phyloP scores from a whole-genome alignment of 1,284 basidiomycete species.

The Rhizoctonia solani region DNA sequence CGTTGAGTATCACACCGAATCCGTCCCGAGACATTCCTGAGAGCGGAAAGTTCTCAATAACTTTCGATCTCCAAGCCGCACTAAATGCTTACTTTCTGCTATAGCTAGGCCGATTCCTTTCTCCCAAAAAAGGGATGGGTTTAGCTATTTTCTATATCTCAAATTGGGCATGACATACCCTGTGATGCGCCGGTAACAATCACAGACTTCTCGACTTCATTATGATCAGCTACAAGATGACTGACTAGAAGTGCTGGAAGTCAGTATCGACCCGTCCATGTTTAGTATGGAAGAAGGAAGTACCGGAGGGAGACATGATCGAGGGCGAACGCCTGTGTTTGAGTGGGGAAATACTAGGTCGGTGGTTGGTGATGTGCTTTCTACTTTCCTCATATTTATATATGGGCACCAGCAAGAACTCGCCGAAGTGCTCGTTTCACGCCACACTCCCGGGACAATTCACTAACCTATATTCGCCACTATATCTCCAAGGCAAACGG shows the following conservation, averaged over 20 bases:
- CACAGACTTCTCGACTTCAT: slow-evolving; percentile 38
- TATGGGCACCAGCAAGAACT: too few relatives aligned
- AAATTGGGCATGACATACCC: not conserved
- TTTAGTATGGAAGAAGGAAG: too few relatives aligned
- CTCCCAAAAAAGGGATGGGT: not conserved
- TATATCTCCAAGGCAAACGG: too few relatives aligned
- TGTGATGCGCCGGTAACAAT: slow-evolving; percentile 48
- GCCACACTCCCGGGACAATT: too few relatives aligned
- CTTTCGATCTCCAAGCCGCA: not conserved
- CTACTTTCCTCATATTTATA: too few relatives aligned
- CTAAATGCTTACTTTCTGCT: slow-evolving; percentile 42
- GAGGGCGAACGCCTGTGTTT: too few relatives aligned
- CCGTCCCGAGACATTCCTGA: slow-evolving; percentile 50
- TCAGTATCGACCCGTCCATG: too few relatives aligned
- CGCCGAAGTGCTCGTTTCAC: too few relatives aligned
- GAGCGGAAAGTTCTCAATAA: not conserved
- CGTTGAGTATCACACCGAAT: slow-evolving; percentile 49
- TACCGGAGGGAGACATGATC: too few relatives aligned
- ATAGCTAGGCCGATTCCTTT: slow-evolving; percentile 52
- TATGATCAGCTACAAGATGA: not conserved
- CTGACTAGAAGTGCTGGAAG: not conserved
- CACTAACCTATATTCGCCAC: too few relatives aligned
- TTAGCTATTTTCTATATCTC: not conserved
- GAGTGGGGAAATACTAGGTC: too few relatives aligned
- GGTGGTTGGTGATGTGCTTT: too few relatives aligned